phyloP scores from a whole-genome alignment of 2,329 filamentous ascomycete genomes.

The Diaporthe caulivora region DNA sequence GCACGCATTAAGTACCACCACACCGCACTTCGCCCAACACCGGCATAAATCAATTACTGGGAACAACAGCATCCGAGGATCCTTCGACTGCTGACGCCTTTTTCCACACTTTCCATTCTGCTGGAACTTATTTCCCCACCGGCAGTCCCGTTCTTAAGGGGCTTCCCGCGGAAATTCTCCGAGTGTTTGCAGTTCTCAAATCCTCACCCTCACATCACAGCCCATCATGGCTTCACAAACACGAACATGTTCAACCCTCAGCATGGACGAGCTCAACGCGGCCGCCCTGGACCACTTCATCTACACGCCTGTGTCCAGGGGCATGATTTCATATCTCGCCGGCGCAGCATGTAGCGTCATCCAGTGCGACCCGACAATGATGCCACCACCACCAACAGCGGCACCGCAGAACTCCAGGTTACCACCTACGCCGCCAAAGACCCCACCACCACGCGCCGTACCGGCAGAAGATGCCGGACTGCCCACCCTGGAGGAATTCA shows the following conservation, averaged over 20 bases:
- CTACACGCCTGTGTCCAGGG: slow-evolving; percentile 78
- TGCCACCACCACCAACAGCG: slow-evolving; percentile 57
- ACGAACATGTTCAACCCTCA: slow-evolving; percentile 51
- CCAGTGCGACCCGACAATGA: slow-evolving; percentile 76
- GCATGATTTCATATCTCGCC: slow-evolving; percentile 85
- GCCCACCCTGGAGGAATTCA: slow-evolving; percentile 90
- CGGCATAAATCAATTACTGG: slow-evolving; percentile 29
- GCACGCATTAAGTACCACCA: slow-evolving; percentile 21
- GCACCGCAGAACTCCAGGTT: slow-evolving; percentile 52
- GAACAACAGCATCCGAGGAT: slow-evolving; percentile 31
- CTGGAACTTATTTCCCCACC: slow-evolving; percentile 27
- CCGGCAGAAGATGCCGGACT: slow-evolving; percentile 66
- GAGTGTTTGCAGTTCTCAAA: slow-evolving; percentile 23
- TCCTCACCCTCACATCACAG: slow-evolving; percentile 43
- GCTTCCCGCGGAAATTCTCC: slow-evolving; percentile 38
- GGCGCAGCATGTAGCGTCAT: slow-evolving; percentile 82
- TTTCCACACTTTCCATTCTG: slow-evolving; percentile 39
- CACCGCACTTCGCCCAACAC: slow-evolving; percentile 26
- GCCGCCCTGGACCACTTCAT: slow-evolving; percentile 84
- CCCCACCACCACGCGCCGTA: slow-evolving; percentile 59
- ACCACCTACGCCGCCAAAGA: slow-evolving; percentile 64
- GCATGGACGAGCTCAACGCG: slow-evolving; percentile 73
- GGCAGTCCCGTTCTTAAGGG: slow-evolving; percentile 35
- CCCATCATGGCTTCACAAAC: slow-evolving; percentile 59
- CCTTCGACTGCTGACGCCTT: slow-evolving; percentile 35